Conservation (phyloP, 768 basidiomycete species). For the Leccinum subtestaceum region DNA sequence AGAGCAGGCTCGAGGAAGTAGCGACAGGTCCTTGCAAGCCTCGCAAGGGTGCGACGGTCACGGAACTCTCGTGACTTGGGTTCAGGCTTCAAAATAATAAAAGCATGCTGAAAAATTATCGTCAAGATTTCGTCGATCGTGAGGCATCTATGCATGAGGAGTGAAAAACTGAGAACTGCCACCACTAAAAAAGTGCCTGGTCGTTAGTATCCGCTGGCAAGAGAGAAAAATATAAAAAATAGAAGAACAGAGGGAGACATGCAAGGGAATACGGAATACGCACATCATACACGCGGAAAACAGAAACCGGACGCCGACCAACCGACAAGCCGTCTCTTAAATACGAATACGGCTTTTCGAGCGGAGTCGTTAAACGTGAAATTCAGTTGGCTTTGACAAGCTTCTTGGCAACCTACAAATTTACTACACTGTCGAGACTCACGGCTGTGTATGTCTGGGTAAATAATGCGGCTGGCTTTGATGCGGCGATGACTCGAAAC, state of each 20-base stretch:
- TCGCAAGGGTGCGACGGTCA: conserved; percentile 31
- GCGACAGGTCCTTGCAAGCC: conserved; percentile 31
- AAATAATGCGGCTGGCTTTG: conserved; percentile 22
- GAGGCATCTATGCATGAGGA: conserved; percentile 34
- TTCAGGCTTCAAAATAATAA: conserved; percentile 27
- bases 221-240: background rate
- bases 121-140: conserved; percentile 34
- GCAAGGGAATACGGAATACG: conserved; percentile 6
- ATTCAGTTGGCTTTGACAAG: conserved; percentile 2
- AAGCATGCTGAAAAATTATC: conserved; percentile 31
- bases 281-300: conserved; percentile 26
- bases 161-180: conserved; percentile 11
- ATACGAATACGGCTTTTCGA: conserved; percentile 12
- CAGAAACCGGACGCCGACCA: conserved; percentile 11
- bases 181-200: conserved; percentile 7
- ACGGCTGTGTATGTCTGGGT: conserved; percentile 20
- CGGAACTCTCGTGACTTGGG: conserved; percentile 29
- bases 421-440: background rate
- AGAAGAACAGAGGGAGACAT: background rate
- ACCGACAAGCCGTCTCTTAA: conserved; percentile 4
- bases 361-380: conserved; percentile 20
- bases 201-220: conserved; percentile 1
- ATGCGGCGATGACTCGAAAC: background rate
- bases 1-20: conserved; percentile 34
- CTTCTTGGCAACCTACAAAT: background rate